Percentiles rank a stretch among this genome's conserved stretches.
Evolutionary conservation across 345 rosid species (phyloP).

Genomic region (Euphorbia tirucalli): DNA sequence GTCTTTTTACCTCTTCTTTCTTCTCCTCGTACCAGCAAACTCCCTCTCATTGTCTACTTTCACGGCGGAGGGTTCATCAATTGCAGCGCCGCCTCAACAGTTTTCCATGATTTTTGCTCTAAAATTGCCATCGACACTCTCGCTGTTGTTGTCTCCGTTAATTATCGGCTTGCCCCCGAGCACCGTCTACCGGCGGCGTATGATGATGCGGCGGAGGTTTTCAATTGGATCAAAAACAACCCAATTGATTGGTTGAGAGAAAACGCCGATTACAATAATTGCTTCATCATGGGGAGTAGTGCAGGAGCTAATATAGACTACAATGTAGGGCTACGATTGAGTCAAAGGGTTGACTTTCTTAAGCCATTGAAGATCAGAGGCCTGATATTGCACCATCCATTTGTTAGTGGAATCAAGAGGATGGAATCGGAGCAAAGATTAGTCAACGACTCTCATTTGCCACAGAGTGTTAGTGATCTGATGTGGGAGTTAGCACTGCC

Average conservation of each 20-base stretch:
- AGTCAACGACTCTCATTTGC: constrained; percentile 26
- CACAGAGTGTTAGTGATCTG: constrained; percentile 17
- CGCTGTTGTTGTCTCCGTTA: constrained; percentile 41
- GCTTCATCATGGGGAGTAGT: constrained; percentile 52
- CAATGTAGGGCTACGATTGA: constrained; percentile 40
- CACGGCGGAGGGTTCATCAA: constrained; percentile 63
- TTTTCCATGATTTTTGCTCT: constrained; percentile 41
- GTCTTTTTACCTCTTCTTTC: constrained; percentile 26
- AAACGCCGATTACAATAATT: constrained; percentile 35
- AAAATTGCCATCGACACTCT: constrained; percentile 32
- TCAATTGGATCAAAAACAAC: constrained; percentile 35
- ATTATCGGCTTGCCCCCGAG: constrained; percentile 66
- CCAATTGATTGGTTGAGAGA: constrained; percentile 38
- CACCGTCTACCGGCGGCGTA: constrained; percentile 65
- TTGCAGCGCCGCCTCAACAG: constrained; percentile 20
- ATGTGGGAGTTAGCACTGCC: constrained; percentile 62
- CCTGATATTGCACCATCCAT: constrained; percentile 54
- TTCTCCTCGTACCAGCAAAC: constrained; percentile 15
- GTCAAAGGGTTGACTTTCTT: constrained; percentile 8
- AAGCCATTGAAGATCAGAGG: constrained; percentile 56
- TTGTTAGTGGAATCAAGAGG: constrained; percentile 53
- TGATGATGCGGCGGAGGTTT: constrained; percentile 51
- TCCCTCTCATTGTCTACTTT: constrained; percentile 55
- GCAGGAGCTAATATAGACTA: constrained; percentile 57
- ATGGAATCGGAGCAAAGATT: constrained; percentile 45